Evolutionary conservation across 2,329 filamentous ascomycete species (phyloP).

Genomic region (Nothophaeocryptopus gaeumannii): DNA sequence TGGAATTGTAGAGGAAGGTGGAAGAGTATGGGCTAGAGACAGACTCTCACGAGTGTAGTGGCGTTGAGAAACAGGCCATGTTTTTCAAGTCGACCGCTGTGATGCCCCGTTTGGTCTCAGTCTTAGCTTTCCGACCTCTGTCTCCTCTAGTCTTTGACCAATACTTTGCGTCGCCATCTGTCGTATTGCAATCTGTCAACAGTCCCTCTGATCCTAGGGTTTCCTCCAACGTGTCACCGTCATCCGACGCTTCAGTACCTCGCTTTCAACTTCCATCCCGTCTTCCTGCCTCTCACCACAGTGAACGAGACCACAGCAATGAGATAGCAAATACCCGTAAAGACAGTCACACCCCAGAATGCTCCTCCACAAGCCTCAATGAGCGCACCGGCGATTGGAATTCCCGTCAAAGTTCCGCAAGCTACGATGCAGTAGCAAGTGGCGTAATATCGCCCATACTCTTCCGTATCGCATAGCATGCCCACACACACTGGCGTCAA

Average conservation of each 20-base stretch:
- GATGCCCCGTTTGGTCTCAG: too few relatives aligned
- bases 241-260: slow-evolving; percentile 23
- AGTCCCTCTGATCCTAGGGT: too few relatives aligned
- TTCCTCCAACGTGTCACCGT: too few relatives aligned
- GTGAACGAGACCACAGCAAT: slow-evolving; percentile 25
- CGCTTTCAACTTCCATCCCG: slow-evolving; percentile 38
- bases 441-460: slow-evolving; percentile 42
- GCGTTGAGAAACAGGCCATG: too few relatives aligned
- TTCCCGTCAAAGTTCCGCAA: slow-evolving; percentile 30
- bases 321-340: slow-evolving; percentile 28
- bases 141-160: too few relatives aligned
- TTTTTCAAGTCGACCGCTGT: too few relatives aligned
- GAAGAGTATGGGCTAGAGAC: too few relatives aligned
- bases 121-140: too few relatives aligned
- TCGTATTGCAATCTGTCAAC: too few relatives aligned
- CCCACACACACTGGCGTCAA: slow-evolving; percentile 45
- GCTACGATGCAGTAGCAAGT: slow-evolving; percentile 34
- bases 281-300: slow-evolving; percentile 39
- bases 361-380: slow-evolving; percentile 26
- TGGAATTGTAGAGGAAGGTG: too few relatives aligned
- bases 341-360: slow-evolving; percentile 31
- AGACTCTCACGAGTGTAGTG: too few relatives aligned
- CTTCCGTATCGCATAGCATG: slow-evolving; percentile 44
- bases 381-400: slow-evolving; percentile 34
- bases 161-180: too few relatives aligned